These are phyloP conservation scores for Cladosporium sp. DNA, from an alignment of 2,329 filamentous ascomycete species.

Conservation along the genomic window DNA sequence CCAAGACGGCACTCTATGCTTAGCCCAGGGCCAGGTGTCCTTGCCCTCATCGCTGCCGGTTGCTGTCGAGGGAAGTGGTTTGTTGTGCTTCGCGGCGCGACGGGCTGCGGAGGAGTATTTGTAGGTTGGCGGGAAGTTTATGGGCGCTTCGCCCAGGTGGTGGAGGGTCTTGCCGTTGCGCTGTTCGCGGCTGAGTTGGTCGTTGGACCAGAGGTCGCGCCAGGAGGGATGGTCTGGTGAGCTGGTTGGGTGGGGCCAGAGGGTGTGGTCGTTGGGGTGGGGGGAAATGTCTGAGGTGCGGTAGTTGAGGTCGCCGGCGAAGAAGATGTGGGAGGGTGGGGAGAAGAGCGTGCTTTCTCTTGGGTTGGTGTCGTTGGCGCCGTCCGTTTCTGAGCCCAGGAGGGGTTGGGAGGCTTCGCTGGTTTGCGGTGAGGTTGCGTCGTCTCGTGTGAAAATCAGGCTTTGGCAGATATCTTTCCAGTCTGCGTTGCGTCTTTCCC, in stretches of 20 bases:
- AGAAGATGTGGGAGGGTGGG: slow-evolving; percentile 71
- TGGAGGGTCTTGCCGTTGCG: slow-evolving; percentile 68
- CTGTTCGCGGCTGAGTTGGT: slow-evolving; percentile 76
- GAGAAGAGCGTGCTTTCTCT: slow-evolving; percentile 58
- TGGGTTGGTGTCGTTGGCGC: not conserved
- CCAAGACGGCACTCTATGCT: slow-evolving; percentile 86
- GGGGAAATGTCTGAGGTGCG: slow-evolving; percentile 70
- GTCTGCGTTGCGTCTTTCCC: slow-evolving; percentile 74
- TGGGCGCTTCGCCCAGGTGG: slow-evolving; percentile 67
- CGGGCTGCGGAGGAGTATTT: slow-evolving; percentile 62
- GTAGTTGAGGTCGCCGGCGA: slow-evolving; percentile 94
- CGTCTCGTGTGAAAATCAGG: slow-evolving; percentile 61
- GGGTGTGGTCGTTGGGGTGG: slow-evolving; percentile 49
- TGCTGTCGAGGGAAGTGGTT: slow-evolving; percentile 14
- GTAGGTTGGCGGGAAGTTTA: slow-evolving; percentile 88
- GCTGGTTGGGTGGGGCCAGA: slow-evolving; percentile 60
- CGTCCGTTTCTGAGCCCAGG: slow-evolving; percentile 13
- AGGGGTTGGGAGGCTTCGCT: slow-evolving; percentile 23
- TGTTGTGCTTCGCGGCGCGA: slow-evolving; percentile 24
- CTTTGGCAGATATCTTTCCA: slow-evolving; percentile 81
- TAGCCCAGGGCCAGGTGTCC: slow-evolving; percentile 55
- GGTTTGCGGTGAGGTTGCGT: slow-evolving; percentile 9
- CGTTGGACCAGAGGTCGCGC: slow-evolving; percentile 62
- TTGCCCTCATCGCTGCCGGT: not conserved
- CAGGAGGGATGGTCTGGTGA: slow-evolving; percentile 52